phyloP scores from a whole-genome alignment of 2,329 filamentous ascomycete genomes.

The Penicillium sclerotiorum region DNA sequence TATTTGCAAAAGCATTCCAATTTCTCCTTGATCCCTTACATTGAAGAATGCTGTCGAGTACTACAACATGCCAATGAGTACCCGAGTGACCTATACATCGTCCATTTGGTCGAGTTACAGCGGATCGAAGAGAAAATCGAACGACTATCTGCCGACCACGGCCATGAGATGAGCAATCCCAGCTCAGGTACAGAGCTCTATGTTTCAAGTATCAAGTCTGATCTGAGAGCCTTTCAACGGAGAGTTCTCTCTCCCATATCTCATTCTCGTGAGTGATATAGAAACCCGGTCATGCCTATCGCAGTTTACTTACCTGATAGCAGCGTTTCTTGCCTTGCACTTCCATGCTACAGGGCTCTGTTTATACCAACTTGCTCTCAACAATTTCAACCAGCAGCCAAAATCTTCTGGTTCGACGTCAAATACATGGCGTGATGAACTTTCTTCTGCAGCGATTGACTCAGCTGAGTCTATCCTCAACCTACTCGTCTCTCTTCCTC shows the following conservation, averaged over 20 bases:
- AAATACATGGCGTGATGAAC: conserved; percentile 5
- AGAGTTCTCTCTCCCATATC: conserved; percentile 28
- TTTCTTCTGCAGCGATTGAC: conserved; percentile 21
- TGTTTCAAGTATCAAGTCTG: conserved; percentile 32
- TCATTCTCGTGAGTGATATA: conserved; percentile 11
- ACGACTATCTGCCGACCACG: conserved; percentile 22
- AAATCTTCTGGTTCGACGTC: conserved; percentile 8
- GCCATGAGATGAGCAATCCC: conserved; percentile 13
- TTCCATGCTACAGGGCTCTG: conserved; percentile 44
- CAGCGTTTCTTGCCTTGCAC: conserved; percentile 44
- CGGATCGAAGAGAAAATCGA: conserved; percentile 43
- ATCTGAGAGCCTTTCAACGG: conserved; percentile 36
- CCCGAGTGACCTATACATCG: conserved; percentile 39
- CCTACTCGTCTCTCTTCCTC: conserved; percentile 39
- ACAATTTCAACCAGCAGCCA: conserved; percentile 16
- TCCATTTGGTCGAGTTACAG: conserved; percentile 42
- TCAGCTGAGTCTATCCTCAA: conserved; percentile 29
- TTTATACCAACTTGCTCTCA: conserved; percentile 44
- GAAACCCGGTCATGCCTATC: background rate
- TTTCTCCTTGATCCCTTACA: conserved; percentile 36
- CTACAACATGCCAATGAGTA: conserved; percentile 35
- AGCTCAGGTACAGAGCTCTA: conserved; percentile 32
- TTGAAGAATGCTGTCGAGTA: conserved; percentile 43
- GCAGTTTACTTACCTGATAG: conserved; percentile 11
- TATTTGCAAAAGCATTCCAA: conserved; percentile 43